Base-by-base conservation (phyloP, 257 asterid genomes). In the Ilex asprella region DNA sequence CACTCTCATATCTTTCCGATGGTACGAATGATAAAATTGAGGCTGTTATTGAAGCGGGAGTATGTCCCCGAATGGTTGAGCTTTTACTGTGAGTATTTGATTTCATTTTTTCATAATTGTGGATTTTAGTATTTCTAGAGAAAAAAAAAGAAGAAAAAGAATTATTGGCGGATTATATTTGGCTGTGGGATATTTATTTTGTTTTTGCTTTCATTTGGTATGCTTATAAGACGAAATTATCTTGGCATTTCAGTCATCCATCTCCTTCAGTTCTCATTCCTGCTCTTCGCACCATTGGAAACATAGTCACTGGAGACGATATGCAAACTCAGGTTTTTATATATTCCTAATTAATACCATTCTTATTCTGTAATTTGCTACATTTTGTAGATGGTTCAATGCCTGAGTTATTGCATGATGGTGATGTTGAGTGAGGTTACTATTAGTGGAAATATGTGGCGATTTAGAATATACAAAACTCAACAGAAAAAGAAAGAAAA, bases 21-120 rank as follows among this genome's bases (percentile, higher is more conserved):
- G 89, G 89, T 50, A 58, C 81, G 16, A 82, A 79, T 77, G 89
- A 82, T 62, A 80, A 82, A 73, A 82, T 82, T 52, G 86, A 80
- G 70, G 78, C 84, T 54, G 89, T 79, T 70, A 82, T 82, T 39
- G 84, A 82, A 43, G 66, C 82, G 56, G 89, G 82, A 60, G 82
- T 76, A 29, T 80, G 86, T 59, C 81, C 86, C 55, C 83, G 89
- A 62, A 75, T 83, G 30, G 75, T 78, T 47, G 84, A 80, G 78
- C 89, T 83, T 71, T 76, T 83, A 55, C 52, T 59, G 86, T 80
- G 65, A 70, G 7, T 41, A 6, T 41, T 41, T 41, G 7, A 41
- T 12, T 39, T 39, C 35, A 35, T 57, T 44, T 15, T 67, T 35
- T 6, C 12, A 13, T 65, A 16, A 50, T 16, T 43, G 7, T 39